These are phyloP conservation scores for Oenanthe javanica DNA, from an alignment of 140 eudicot species.

Conservation along the genomic window DNA sequence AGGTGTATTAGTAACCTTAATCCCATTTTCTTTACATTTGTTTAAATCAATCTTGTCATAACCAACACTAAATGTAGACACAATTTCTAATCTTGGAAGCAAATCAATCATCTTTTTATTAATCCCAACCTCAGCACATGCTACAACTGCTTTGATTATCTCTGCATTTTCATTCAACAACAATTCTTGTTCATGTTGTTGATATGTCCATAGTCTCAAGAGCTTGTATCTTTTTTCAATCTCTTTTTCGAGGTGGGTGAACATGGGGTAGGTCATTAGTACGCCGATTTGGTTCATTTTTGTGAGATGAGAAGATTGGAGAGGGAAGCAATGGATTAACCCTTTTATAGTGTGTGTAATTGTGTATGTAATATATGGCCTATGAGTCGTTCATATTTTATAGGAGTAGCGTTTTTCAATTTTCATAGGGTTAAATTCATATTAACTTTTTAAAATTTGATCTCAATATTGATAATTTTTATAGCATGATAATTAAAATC, in stretches of 20 bases:
- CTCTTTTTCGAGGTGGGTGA: slow-evolving; percentile 28
- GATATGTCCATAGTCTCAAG: slow-evolving; percentile 25
- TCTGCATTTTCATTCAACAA: slow-evolving; percentile 20
- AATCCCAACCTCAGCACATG: slow-evolving; percentile 36
- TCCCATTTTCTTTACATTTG: slow-evolving; percentile 43
- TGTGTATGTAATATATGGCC: no score
- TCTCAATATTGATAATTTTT: no score
- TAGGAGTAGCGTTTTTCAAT: no score
- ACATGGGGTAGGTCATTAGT: slow-evolving; percentile 38
- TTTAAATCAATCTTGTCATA: slow-evolving; percentile 48
- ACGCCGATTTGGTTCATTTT: slow-evolving; percentile 27
- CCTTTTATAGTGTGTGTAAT: background rate
- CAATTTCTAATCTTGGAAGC: slow-evolving; percentile 47
- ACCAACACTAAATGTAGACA: slow-evolving; percentile 54
- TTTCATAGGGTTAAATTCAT: no score
- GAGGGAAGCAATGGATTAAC: background rate
- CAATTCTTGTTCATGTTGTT: background rate
- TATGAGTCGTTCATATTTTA: no score
- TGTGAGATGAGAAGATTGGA: background rate
- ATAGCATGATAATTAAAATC: no score
- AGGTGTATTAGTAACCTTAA: slow-evolving; percentile 60
- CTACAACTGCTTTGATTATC: slow-evolving; percentile 46
- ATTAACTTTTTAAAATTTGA: no score
- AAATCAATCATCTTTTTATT: slow-evolving; percentile 38
- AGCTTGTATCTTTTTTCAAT: slow-evolving; percentile 29